Conservation (phyloP, 148 eudicot species). For the Amaranthus cruentus region DNA sequence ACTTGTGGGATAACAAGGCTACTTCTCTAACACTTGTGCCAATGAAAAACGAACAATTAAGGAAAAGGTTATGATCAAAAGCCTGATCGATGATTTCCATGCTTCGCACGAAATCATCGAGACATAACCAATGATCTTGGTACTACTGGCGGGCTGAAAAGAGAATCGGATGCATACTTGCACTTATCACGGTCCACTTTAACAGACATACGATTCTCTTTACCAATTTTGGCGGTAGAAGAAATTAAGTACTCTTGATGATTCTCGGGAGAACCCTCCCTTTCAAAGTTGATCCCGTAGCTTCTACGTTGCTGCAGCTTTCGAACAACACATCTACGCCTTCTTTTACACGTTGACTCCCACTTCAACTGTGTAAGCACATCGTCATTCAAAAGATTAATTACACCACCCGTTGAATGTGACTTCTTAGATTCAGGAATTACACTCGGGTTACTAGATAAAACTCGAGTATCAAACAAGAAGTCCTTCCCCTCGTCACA, state of each 20-base stretch:
- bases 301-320: slow-evolving; percentile 22
- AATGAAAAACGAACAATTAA: not conserved
- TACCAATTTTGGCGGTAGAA: slow-evolving; percentile 26
- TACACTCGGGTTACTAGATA: not conserved
- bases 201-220: slow-evolving; percentile 20
- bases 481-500: slow-evolving; percentile 11
- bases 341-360: slow-evolving; percentile 57
- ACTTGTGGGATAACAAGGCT: not conserved
- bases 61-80: slow-evolving; percentile 12
- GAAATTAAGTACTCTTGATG: slow-evolving; percentile 18
- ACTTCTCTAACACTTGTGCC: not conserved
- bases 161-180: slow-evolving; percentile 49
- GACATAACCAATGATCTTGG: slow-evolving; percentile 40
- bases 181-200: slow-evolving; percentile 58
- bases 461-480: not conserved
- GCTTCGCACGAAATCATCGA: slow-evolving; percentile 25
- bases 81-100: not conserved
- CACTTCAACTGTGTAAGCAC: slow-evolving; percentile 54
- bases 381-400: slow-evolving; percentile 53
- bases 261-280: slow-evolving; percentile 5
- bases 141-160: slow-evolving; percentile 45
- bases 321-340: slow-evolving; percentile 31
- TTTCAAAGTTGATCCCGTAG: slow-evolving; percentile 18
- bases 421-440: not conserved
- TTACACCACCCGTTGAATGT: slow-evolving; percentile 11